These are phyloP conservation scores for Alternaria dauci DNA, from an alignment of 2,329 filamentous ascomycete genomes.

Conservation along the genomic window DNA sequence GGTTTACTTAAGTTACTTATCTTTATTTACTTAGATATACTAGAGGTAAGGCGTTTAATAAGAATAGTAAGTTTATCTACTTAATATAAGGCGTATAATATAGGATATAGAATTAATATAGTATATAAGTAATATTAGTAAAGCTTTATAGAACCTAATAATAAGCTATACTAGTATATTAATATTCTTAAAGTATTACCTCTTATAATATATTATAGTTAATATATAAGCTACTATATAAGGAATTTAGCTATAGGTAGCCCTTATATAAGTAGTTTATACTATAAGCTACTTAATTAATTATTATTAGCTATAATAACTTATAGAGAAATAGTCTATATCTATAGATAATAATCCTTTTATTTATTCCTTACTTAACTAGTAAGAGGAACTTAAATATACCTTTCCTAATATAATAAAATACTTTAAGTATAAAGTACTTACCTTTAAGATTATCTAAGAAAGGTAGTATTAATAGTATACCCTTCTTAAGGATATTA, in stretches of 20 bases:
- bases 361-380: conserved; percentile 19
- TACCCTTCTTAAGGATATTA: conserved; percentile 2
- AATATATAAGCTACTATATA: conserved; percentile 23
- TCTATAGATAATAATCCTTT: conserved; percentile 24
- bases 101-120: conserved; percentile 15
- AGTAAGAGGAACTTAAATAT: conserved; percentile 22
- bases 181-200: conserved; percentile 15
- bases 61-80: conserved; percentile 42
- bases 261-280: conserved; percentile 25
- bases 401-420: conserved; percentile 21
- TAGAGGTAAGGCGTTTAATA: conserved; percentile 50
- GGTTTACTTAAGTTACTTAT: conserved; percentile 26
- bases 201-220: conserved; percentile 22
- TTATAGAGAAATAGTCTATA: conserved; percentile 23
- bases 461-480: conserved; percentile 18
- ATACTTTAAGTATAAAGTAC: conserved; percentile 24
- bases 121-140: conserved; percentile 34
- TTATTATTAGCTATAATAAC: conserved; percentile 16
- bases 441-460: conserved; percentile 19
- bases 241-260: conserved; percentile 19
- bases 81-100: background rate
- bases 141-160: conserved; percentile 44
- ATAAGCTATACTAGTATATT: conserved; percentile 27
- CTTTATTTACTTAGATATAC: conserved; percentile 49
- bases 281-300: conserved; percentile 31